phyloP scores from a whole-genome alignment of 1,284 basidiomycete genomes.

The Athelia psychrophila region DNA sequence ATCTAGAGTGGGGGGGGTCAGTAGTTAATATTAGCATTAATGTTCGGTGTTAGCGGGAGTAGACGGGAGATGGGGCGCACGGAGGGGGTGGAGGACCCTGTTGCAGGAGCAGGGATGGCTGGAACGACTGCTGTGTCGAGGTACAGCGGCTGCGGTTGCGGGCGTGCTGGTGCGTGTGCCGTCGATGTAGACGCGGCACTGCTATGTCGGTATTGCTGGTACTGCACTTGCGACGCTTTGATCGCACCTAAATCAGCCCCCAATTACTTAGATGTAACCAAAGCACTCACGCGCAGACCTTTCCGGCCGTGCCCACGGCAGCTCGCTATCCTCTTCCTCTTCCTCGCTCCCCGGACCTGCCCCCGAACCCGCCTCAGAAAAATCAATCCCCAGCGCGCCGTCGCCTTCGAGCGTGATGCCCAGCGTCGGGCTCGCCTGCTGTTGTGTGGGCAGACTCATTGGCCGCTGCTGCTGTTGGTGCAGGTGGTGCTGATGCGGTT shows the following conservation, averaged over 20 bases:
- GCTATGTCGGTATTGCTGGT: conserved; percentile 4
- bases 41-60: conserved; percentile 35
- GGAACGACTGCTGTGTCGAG: conserved; percentile 42
- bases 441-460: neutral
- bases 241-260: no score
- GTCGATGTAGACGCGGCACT: neutral
- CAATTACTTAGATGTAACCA: no score
- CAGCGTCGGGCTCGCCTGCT: conserved; percentile 39
- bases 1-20: conserved; percentile 41
- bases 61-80: neutral
- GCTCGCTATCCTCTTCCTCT: conserved; percentile 51
- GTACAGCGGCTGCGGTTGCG: conserved; percentile 43
- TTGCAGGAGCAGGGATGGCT: no score
- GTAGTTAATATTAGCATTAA: conserved; percentile 27
- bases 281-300: conserved; percentile 30
- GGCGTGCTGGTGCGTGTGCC: conserved; percentile 17
- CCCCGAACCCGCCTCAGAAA: no score
- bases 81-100: conserved; percentile 9
- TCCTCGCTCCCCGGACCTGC: no score
- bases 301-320: conserved; percentile 56
- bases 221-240: conserved; percentile 6
- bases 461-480: conserved; percentile 41
- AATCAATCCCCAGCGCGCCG: conserved; percentile 57
- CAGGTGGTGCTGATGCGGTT: conserved; percentile 76
- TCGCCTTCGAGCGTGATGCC: conserved; percentile 51